Base-by-base conservation (phyloP, 345 rosid species). In the Hevea brasiliensis region DNA sequence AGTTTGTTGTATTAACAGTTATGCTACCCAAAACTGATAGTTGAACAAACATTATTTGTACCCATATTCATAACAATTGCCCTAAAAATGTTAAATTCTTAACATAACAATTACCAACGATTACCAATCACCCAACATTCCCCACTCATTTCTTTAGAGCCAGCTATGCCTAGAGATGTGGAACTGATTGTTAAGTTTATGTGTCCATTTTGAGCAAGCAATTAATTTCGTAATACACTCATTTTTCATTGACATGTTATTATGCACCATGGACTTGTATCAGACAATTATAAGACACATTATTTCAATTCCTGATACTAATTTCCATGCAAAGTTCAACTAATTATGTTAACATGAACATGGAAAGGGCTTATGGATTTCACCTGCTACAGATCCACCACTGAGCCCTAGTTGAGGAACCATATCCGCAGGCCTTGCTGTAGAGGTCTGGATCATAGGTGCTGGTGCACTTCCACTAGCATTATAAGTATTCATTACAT, bases 401-500 rank as follows among this genome's bases (percentile, higher is more conserved):
- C 32, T 14, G 9, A 79, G 82, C 47, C 60, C 65, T 2, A 86
- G 47, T 8, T 59, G 88, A 72, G 72, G 80, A 76, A 61, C 56
- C 32, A 56, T 37, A 12, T 54, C 60, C 0, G 45, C 65, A 7
- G 87, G 29, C 26, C 64, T 76, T 4, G 75, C 45, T 3, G 47
- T 66, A 21, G 77, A 73, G 10, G 77, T 77, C 55, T 78, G 87
- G 37, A 82, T 68, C 61, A 61, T 12, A 0, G 87, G 87, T 15
- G 75, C 61, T n/a, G 88, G 64, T 21, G 76, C 24, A 10, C n/a
- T 42, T 14, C 73, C 72, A 67, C 77, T 76, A 8, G 85, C 75
- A 68, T 92, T 94, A 77, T 87, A 92, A 73, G 76, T 68, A 60
- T 84, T 86, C 96, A 94, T 84, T 13, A 82, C 92, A 60, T 80